Evolutionary conservation across 148 eudicot genomes (phyloP), one percentile per base, ranked within the genome.

Genomic region (Rhododendron mucronatum): DNA sequence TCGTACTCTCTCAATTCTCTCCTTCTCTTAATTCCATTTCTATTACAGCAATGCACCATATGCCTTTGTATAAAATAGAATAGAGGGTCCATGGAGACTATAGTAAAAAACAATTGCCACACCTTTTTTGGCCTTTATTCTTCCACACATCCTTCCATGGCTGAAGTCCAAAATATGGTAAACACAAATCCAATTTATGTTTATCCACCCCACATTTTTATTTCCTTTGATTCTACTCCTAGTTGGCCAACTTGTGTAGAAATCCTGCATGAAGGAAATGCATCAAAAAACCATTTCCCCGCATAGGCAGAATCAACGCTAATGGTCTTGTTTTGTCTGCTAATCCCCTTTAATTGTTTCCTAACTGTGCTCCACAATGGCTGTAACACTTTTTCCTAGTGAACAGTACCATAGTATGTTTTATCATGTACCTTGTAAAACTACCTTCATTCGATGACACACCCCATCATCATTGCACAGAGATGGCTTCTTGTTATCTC

Each of bases 251-350:
- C 21, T 55, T 55, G 57, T 53, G 57, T 13, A 55, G 61, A 55
- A 55, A 55, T 55, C 23, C 7, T 55, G 61, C 61, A 3, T 55
- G 21, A 18, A 55, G 61, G 18, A 55, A 20, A 55, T 16, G 61
- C 61, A 55, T 55, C 20, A 55, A 55, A 55, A 55, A 55, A 16
- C 61, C 61, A 55, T 55, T 55, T 16, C 61, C 7, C 21, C 0
- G 61, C 61, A 15, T 15, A 18, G 50, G 61, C 20, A 55, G 21
- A 55, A 55, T 55, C 61, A 55, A 55, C 21, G 6, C 81, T 18
- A 77, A 77, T 41, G 57, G 82, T 23, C 61, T 79, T 23, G 18
- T 12, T 79, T 15, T 79, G 82, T 79, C 82, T 48, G 53, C 82
- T n/a, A 41, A 4, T n/a, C 16, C 82, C 55, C 82, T 47, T 45